Evolutionary conservation across 2,329 filamentous ascomycete species (phyloP).

Genomic region (Penicillium sp.): DNA sequence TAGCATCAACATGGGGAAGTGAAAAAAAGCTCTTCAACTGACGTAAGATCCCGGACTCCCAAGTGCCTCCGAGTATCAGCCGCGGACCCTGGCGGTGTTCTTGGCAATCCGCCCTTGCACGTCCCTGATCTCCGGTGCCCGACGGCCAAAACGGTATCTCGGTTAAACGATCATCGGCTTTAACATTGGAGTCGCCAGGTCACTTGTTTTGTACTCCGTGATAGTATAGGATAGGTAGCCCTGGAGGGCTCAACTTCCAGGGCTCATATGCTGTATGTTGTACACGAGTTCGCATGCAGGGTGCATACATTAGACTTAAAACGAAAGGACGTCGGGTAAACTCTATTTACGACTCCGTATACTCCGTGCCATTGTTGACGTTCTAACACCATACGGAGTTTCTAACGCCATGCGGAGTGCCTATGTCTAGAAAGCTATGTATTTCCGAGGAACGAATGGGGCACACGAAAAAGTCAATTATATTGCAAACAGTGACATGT

Average conservation of each 20-base stretch:
- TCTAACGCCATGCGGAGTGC: neutral
- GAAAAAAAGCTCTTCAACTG: neutral
- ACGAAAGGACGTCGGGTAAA: neutral
- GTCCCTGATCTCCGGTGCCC: slow-evolving; percentile 15
- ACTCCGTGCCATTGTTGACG: neutral
- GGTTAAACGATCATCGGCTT: slow-evolving; percentile 2
- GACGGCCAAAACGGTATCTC: neutral
- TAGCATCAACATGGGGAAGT: neutral
- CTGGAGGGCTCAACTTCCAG: neutral
- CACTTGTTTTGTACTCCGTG: neutral
- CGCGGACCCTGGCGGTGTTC: slow-evolving; percentile 21
- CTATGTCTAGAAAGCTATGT: neutral
- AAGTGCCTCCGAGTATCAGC: slow-evolving; percentile 15
- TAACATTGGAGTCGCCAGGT: neutral
- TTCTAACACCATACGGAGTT: neutral
- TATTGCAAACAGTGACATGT: slow-evolving; percentile 13
- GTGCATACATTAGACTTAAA: neutral
- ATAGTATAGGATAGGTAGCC: neutral
- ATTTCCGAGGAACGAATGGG: slow-evolving; percentile 13
- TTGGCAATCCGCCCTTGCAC: slow-evolving; percentile 16
- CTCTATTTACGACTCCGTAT: neutral
- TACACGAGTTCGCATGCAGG: neutral
- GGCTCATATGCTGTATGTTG: neutral
- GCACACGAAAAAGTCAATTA: slow-evolving; percentile 20
- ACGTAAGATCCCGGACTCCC: neutral